Evolutionary conservation across 495 filamentous ascomycete genomes (phyloP), one percentile per base, ranked within the genome.

Genomic region (Staphylotrichum tortipilum): DNA sequence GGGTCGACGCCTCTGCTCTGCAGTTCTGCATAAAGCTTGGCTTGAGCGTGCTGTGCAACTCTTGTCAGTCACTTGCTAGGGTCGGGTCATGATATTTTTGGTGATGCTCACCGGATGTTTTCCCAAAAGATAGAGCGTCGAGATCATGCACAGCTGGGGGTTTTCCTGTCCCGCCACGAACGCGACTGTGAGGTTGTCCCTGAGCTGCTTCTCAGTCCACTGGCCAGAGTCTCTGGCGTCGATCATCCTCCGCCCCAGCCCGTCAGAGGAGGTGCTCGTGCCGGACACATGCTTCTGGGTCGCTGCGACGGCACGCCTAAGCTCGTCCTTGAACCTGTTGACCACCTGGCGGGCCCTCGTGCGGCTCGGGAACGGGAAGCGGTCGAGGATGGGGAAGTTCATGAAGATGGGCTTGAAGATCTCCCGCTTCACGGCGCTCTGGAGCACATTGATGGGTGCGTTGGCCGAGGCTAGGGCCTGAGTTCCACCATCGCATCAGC

Each of bases 131-230:
- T 61, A 67, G 0, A 72, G 39, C n/a, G 55, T 56, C 0, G 63
- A 61, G 1, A 65, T 59, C 31, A 68, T 43, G 26, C 56, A 43
- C 7, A 65, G 52, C 52, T 68, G 66, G 1, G 65, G 65, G 45
- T 72, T 72, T 47, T 70, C 69, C 18, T 69, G 66, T 3, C 64
- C 60, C 2, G 69, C 66, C 24, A 70, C 57, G 48, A 69, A 72
- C 1, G 50, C 36, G 4, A 60, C 57, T 3, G 63, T 60, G 3
- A 69, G 36, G 38, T 72, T 72, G 46, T 70, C 62, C 8, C 59
- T 47, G 10, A 69, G 57, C 17, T 70, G 58, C 40, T 57, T 43
- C 5, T 62, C 52, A 14, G 14, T 39, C 49, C 49, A 56, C 14
- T 22, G 1, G 0, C 54, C 54, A 4, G 54, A 52, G 1, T 44